Base-by-base conservation (phyloP, 129 eudicot genomes). In the Silybum marianum region DNA sequence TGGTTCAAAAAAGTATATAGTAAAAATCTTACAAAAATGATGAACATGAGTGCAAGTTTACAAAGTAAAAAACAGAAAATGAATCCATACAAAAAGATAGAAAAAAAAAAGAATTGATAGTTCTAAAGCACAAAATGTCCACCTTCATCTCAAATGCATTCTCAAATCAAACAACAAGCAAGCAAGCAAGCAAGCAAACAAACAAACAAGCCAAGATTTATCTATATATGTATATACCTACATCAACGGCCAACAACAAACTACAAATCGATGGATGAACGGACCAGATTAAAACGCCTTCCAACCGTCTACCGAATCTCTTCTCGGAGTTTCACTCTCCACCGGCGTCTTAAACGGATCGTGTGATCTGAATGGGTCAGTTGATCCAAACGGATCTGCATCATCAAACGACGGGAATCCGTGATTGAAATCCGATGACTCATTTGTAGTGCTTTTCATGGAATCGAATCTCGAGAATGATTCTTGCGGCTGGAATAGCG, bases 351-450 rank as follows among this genome's bases (percentile, higher is more conserved):
- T 90, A 38, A 88, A 91, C 38, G 90, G 95, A 73, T 92, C 98
- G 54, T 82, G 80, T 60, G 85, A 78, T 32, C 36, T 88, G 68
- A 90, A 90, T 0, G 95, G 89, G 19, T 85, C 94, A 14, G 70
- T 76, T 22, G 84, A 84, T 60, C 84, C 90, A 67, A 93, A 93
- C 1, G 97, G 92, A 21, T 89, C 98, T 46, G 89, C 71, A 69
- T 95, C 95, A 39, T 95, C 98, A 70, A 92, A 95, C 0, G 97
- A 88, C 18, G 93, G 83, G 78, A 91, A 93, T n/a, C 93, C 87
- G 30, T 85, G 89, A 9, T 83, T 83, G 71, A 63, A 81, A 8
- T 88, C 95, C 26, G 71, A 44, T 21, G 75, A 69, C 69, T 86
- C 92, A 11, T 72, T 74, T 12, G 65, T 72, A 18, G 84, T 80